These are phyloP conservation scores for Peronospora tabacina DNA, from an alignment of 352 stramenopile genomes.

Conservation along the genomic window DNA sequence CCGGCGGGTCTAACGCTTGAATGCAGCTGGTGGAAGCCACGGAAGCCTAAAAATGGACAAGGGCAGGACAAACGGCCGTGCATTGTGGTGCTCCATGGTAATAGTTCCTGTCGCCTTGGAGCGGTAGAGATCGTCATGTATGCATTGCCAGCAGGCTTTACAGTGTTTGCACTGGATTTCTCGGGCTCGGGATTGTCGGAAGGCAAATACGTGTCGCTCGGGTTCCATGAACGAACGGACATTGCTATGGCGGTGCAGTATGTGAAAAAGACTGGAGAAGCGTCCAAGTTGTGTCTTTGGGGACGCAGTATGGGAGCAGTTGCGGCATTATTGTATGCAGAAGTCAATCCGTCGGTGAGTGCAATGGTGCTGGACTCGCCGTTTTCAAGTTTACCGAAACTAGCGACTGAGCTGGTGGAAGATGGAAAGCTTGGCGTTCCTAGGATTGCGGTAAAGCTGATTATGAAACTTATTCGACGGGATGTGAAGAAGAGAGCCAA, in stretches of 20 bases:
- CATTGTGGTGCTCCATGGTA: conserved; percentile 78
- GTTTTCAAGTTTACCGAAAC: conserved; percentile 64
- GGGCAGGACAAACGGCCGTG: conserved; percentile 43
- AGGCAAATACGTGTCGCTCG: conserved; percentile 79
- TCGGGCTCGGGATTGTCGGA: conserved; percentile 63
- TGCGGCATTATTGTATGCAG: conserved; percentile 57
- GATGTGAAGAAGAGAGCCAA: conserved; percentile 77
- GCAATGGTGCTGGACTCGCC: conserved; percentile 81
- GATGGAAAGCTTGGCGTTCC: conserved; percentile 76
- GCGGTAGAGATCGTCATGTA: conserved; percentile 72
- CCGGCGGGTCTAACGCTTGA: conserved; percentile 62
- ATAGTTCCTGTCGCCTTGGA: conserved; percentile 71
- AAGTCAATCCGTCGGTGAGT: conserved; percentile 48
- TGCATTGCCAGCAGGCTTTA: conserved; percentile 68
- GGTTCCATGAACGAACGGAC: conserved; percentile 67
- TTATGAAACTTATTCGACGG: conserved; percentile 70
- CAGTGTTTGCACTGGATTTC: conserved; percentile 79
- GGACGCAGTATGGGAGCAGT: conserved; percentile 77
- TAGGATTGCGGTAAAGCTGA: conserved; percentile 73
- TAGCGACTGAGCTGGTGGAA: conserved; percentile 70
- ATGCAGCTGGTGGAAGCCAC: conserved; percentile 83
- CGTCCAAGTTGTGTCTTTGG: conserved; percentile 64
- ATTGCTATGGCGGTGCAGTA: conserved; percentile 70
- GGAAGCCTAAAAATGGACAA: conserved; percentile 9
- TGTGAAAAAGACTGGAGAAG: conserved; percentile 40